Percentiles rank a stretch among this genome's conserved stretches.
Conservation (phyloP, 805 yeast species). For the Starmerella gropengiesseri region DNA sequence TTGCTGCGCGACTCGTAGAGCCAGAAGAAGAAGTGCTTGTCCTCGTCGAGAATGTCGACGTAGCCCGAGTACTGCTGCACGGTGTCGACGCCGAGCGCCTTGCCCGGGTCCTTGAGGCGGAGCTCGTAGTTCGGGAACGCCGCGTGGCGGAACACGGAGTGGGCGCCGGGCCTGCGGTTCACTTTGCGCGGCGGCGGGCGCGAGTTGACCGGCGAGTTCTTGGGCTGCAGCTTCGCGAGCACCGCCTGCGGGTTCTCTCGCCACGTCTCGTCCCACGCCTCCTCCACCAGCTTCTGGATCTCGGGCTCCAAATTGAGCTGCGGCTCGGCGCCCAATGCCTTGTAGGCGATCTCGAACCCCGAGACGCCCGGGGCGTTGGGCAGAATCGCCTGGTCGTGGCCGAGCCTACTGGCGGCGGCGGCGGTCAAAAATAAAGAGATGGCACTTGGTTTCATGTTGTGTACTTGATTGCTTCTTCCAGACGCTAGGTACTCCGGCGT, state of each 20-base stretch:
- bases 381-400: conserved; percentile 3
- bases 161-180: conserved; percentile 14
- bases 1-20: conserved; percentile 76
- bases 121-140: conserved; percentile 38
- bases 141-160: conserved; percentile 11
- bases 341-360: conserved; percentile 12
- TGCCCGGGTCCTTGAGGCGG: conserved; percentile 50
- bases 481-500: too few species aligned
- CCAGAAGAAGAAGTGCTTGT: conserved; percentile 91
- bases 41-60: conserved; percentile 66
- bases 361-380: neutral
- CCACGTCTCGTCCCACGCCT: conserved; percentile 11
- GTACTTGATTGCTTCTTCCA: too few species aligned
- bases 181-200: conserved; percentile 15
- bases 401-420: conserved; percentile 2
- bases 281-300: conserved; percentile 3
- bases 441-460: neutral
- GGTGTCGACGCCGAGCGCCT: conserved; percentile 60
- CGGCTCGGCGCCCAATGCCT: conserved; percentile 1
- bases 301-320: conserved; percentile 1
- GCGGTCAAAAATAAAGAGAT: neutral
- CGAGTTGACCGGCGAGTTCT: conserved; percentile 5
- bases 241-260: conserved; percentile 7
- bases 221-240: conserved; percentile 7
- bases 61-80: conserved; percentile 75